Evolutionary conservation across 2,329 filamentous ascomycete genomes (phyloP).

Genomic region (Alternaria brassicae): DNA sequence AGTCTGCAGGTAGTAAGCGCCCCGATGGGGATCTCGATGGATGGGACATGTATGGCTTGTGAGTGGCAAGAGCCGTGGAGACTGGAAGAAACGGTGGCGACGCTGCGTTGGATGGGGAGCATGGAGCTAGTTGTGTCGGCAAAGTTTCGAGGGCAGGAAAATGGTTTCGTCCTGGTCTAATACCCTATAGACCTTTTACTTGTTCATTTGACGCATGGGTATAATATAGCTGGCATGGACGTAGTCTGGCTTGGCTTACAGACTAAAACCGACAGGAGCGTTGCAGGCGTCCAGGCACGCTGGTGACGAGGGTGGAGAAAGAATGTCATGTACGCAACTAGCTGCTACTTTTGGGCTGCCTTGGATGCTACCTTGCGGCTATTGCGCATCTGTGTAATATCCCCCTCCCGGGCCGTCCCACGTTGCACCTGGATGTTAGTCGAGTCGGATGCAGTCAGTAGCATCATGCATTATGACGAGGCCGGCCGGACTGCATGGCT

Average conservation of each 20-base stretch:
- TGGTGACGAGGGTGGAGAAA: constrained; percentile 27
- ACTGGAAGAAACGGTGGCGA: constrained; percentile 14
- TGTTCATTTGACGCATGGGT: constrained; percentile 31
- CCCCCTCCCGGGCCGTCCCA: constrained; percentile 19
- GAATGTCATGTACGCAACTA: constrained; percentile 28
- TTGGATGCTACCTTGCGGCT: constrained; percentile 9
- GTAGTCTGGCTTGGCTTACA: constrained; percentile 32
- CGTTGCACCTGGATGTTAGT: constrained; percentile 10
- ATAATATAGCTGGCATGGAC: constrained; percentile 32
- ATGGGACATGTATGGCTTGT: constrained; percentile 70
- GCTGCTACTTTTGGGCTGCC: neutral
- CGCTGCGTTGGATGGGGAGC: constrained; percentile 20
- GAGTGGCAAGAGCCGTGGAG: constrained; percentile 13
- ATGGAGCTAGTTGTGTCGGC: constrained; percentile 20
- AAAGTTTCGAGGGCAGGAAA: constrained; percentile 14
- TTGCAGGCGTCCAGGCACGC: constrained; percentile 38
- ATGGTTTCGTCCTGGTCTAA: constrained; percentile 31
- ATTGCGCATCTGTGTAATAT: constrained; percentile 9
- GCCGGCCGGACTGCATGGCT: neutral
- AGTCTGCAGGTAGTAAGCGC: constrained; percentile 20
- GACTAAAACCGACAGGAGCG: constrained; percentile 37
- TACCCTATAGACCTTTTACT: constrained; percentile 35
- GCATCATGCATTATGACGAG: constrained; percentile 17
- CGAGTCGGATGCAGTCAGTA: neutral
- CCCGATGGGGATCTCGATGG: constrained; percentile 59